Conservation (phyloP, 164 flowering plant genomes). For the Tetracentron sinense region DNA sequence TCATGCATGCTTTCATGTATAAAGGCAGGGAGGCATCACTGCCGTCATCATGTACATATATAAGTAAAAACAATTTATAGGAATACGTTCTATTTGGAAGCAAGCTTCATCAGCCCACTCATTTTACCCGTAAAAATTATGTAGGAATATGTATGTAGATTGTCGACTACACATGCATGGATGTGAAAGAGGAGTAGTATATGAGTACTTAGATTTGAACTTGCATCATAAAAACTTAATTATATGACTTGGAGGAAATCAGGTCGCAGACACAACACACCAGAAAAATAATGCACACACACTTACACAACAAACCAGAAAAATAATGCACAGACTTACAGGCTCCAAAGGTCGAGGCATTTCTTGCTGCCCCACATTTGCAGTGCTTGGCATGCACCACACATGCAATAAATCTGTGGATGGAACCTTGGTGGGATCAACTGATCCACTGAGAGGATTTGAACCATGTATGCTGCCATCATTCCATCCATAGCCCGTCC, state of each 20-base stretch:
- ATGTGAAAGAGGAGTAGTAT: not conserved
- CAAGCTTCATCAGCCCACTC: no score
- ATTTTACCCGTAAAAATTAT: no score
- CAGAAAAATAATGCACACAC: not conserved
- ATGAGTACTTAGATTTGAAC: not conserved
- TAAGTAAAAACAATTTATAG: no score
- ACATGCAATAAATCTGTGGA: conserved; percentile 77
- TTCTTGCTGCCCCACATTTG: conserved; percentile 84
- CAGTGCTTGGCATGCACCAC: conserved; percentile 94
- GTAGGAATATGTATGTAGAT: no score
- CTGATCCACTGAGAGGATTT: conserved; percentile 34
- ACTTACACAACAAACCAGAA: not conserved
- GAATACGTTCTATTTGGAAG: no score
- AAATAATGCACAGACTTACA: conserved; percentile 36
- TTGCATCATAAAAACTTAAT: not conserved
- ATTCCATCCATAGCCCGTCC: conserved; percentile 95
- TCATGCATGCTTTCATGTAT: no score
- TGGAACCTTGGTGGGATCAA: conserved; percentile 71
- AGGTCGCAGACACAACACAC: not conserved
- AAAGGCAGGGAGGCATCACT: no score
- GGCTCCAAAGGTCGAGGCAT: conserved; percentile 72
- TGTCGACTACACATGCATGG: not conserved
- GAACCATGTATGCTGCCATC: conserved; percentile 45
- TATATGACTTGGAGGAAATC: not conserved
- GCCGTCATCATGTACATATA: no score